A percentile compares a stretch with the other conserved stretches of the same genome.
Evolutionary conservation across 2,329 filamentous ascomycete species (phyloP).

Genomic region (Magnaporthiopsis rhizophila): DNA sequence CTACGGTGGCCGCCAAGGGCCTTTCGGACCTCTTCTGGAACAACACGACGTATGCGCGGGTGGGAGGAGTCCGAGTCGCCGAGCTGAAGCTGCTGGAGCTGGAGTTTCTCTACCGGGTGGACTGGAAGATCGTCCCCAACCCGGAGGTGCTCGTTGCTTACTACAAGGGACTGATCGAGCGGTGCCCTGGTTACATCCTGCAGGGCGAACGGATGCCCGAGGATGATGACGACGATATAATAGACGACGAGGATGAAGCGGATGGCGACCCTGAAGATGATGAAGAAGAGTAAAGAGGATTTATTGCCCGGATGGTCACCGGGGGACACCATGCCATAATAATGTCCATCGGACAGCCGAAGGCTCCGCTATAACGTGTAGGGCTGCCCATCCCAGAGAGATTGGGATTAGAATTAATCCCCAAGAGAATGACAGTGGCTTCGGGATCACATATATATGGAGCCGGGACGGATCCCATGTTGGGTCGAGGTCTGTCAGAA

Average conservation of each 20-base stretch:
- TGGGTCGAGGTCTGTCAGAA: background rate
- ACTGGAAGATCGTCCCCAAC: conserved; percentile 95
- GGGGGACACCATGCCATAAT: background rate
- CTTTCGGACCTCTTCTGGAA: conserved; percentile 98
- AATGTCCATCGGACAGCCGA: background rate
- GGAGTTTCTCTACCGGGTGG: conserved; percentile 83
- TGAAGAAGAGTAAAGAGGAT: conserved; percentile 19
- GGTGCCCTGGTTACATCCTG: conserved; percentile 47
- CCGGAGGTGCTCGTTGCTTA: conserved; percentile 91
- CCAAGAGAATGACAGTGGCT: background rate
- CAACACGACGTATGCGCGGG: conserved; percentile 89
- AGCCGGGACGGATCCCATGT: background rate
- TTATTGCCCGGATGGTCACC: background rate
- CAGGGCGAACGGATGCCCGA: conserved; percentile 27
- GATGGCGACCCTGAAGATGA: conserved; percentile 25
- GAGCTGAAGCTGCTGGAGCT: conserved; percentile 88
- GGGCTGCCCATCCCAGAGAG: background rate
- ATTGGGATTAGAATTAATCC: background rate
- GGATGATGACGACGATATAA: conserved; percentile 23
- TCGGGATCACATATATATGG: background rate
- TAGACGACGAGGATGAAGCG: conserved; percentile 24
- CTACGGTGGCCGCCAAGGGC: conserved; percentile 92
- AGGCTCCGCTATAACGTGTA: background rate
- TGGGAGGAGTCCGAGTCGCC: conserved; percentile 83
- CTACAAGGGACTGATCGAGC: conserved; percentile 76